These are phyloP conservation scores for Diplodia intermedia DNA, from an alignment of 2,329 filamentous ascomycete genomes.

Conservation along the genomic window DNA sequence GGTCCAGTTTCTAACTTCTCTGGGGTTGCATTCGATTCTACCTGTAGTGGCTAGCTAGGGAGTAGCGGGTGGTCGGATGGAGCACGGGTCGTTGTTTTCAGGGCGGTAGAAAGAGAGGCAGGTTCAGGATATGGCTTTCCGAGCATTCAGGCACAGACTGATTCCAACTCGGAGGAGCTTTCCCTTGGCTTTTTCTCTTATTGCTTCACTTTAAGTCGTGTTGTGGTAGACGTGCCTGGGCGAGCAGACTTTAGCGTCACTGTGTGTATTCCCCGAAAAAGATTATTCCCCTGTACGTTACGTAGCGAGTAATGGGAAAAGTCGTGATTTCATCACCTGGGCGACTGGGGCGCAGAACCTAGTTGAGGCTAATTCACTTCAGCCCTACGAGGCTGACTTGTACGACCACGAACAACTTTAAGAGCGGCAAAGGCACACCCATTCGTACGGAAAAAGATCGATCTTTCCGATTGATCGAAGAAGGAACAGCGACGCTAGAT, in stretches of 20 bases:
- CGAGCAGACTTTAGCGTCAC: conserved; percentile 28
- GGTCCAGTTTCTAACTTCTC: conserved; percentile 21
- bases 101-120: conserved; percentile 18
- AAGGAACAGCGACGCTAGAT: neutral
- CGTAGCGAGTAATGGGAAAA: conserved; percentile 30
- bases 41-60: conserved; percentile 29
- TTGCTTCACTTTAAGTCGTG: conserved; percentile 18
- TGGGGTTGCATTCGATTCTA: conserved; percentile 30
- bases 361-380: conserved; percentile 22
- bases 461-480: neutral
- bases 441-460: neutral
- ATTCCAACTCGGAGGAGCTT: conserved; percentile 26
- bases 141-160: conserved; percentile 19
- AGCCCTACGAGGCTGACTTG: conserved; percentile 21
- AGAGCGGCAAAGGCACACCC: neutral
- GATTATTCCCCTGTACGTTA: conserved; percentile 31
- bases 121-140: conserved; percentile 26
- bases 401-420: neutral
- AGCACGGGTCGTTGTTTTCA: conserved; percentile 20
- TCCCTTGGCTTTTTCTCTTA: conserved; percentile 27
- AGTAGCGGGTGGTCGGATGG: conserved; percentile 22
- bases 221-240: conserved; percentile 24
- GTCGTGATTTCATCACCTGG: conserved; percentile 23
- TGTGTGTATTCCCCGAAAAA: conserved; percentile 30
- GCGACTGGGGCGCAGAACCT: neutral